Conservation (phyloP, 2,329 filamentous ascomycete species). For the Albifimbria verrucaria region DNA sequence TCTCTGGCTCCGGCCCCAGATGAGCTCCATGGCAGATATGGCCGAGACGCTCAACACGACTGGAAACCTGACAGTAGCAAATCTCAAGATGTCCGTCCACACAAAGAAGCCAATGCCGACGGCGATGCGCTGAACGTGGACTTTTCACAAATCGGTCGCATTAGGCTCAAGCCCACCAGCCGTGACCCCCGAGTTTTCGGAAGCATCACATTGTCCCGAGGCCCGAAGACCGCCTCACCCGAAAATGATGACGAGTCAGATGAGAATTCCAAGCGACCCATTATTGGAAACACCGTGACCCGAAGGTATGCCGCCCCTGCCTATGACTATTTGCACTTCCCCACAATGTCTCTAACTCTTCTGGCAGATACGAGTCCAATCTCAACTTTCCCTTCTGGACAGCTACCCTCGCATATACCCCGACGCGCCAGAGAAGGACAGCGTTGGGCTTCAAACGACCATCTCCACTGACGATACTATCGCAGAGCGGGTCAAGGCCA, state of each 20-base stretch:
- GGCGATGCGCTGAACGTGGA: constrained; percentile 27
- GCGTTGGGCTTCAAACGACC: constrained; percentile 47
- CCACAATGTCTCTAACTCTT: no score
- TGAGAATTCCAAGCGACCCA: constrained; percentile 13
- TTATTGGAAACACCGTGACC: constrained; percentile 22
- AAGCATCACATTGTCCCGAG: constrained; percentile 20
- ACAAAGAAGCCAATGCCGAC: constrained; percentile 23
- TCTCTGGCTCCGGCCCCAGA: constrained; percentile 35
- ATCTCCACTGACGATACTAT: constrained; percentile 74
- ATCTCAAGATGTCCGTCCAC: constrained; percentile 64
- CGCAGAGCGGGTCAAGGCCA: constrained; percentile 61
- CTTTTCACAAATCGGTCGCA: constrained; percentile 24
- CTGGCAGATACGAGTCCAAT: constrained; percentile 44
- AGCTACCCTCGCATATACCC: constrained; percentile 79
- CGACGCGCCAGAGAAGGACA: constrained; percentile 29
- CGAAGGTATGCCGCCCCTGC: constrained; percentile 18
- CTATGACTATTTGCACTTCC: neutral
- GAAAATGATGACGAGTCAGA: constrained; percentile 5
- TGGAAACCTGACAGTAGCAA: constrained; percentile 76
- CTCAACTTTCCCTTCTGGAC: constrained; percentile 75
- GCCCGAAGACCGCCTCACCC: constrained; percentile 3
- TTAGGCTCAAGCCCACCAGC: constrained; percentile 6
- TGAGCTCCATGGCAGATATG: constrained; percentile 57
- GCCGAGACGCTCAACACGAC: constrained; percentile 67
- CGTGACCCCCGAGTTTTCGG: constrained; percentile 24